Evolutionary conservation across 192 early-diverging fungal genomes (phyloP), one percentile per base, ranked within the genome.

Genomic region (Podila epicladia): DNA sequence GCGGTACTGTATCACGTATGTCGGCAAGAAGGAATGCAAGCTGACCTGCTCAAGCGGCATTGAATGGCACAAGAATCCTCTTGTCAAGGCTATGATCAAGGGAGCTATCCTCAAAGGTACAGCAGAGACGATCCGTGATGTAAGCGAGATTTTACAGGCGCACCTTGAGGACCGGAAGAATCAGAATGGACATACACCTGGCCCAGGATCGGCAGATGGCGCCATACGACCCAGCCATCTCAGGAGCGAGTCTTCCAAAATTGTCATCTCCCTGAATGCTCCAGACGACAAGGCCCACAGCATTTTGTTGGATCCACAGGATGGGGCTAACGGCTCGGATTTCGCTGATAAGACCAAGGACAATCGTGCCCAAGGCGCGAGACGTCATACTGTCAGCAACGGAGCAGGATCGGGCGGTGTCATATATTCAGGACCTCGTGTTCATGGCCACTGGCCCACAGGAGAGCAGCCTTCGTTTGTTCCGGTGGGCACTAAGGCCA

Each of bases 1-100:
- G 13, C 84, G 88, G 33, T 92, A 86, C 67, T 95, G 93, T 65
- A 93, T 95, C 41, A 93, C 93, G 0, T 92, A 85, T 80, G 83
- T 79, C 5, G 69, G 75, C 1, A 83, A 83, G 37, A 84, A 62
- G 19, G 71, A 62, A 9, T 93, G 92, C 70, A 85, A 86, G 62
- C 49, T 94, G 24, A 41, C 70, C 0, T 88, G 87, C 58, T 82
- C 83, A 24, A 84, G 83, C 15, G 91, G 90, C 15, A 83, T 94
- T 12, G 86, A 88, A 72, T 94, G 90, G 84, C 84, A 89, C 82
- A 93, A 93, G 67, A 89, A 77, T 33, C 84, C 90, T 13, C 87
- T 94, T 83, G 85, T 94, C 11, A 94, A 94, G 79, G 85, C 85
- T 24, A 90, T 93, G 64, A 88, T 93, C 22, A 86, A 84, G 51